These are phyloP conservation scores for Boehmeria nivea DNA, from an alignment of 306 rosid genomes.

Conservation along the genomic window DNA sequence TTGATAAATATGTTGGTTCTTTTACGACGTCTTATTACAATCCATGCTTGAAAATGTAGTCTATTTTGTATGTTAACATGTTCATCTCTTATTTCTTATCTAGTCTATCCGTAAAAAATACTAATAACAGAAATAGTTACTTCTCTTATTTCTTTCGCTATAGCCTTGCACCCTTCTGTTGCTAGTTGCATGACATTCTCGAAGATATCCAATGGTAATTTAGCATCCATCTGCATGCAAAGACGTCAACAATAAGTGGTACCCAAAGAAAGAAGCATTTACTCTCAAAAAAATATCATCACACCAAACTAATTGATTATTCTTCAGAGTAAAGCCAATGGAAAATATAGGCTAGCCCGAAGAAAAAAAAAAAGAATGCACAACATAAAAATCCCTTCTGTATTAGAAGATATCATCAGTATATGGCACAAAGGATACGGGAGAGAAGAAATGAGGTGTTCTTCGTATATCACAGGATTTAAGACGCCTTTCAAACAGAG, in stretches of 20 bases:
- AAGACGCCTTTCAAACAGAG: too few species aligned
- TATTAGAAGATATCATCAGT: too few species aligned
- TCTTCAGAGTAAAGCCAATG: too few species aligned
- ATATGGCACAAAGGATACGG: too few species aligned
- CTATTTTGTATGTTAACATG: neutral
- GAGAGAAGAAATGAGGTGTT: too few species aligned
- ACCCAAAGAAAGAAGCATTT: slow-evolving; percentile 18
- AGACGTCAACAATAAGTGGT: too few species aligned
- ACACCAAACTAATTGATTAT: too few species aligned
- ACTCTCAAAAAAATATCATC: neutral
- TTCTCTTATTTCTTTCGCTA: slow-evolving; percentile 69
- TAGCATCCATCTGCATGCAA: slow-evolving; percentile 85
- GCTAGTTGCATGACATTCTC: slow-evolving; percentile 87
- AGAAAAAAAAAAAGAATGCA: neutral
- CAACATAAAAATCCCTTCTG: too few species aligned
- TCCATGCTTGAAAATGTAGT: neutral
- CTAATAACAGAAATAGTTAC: slow-evolving; percentile 43
- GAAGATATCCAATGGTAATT: slow-evolving; percentile 70
- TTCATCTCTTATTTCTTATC: neutral
- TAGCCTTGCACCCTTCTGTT: slow-evolving; percentile 89
- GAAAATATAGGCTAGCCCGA: too few species aligned
- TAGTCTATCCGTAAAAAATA: too few species aligned
- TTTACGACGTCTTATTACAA: neutral
- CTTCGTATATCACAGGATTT: too few species aligned
- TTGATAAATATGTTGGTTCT: slow-evolving; percentile 10